These are phyloP conservation scores for Penstemon eatonii DNA, from an alignment of 257 asterid genomes.

Conservation along the genomic window DNA sequence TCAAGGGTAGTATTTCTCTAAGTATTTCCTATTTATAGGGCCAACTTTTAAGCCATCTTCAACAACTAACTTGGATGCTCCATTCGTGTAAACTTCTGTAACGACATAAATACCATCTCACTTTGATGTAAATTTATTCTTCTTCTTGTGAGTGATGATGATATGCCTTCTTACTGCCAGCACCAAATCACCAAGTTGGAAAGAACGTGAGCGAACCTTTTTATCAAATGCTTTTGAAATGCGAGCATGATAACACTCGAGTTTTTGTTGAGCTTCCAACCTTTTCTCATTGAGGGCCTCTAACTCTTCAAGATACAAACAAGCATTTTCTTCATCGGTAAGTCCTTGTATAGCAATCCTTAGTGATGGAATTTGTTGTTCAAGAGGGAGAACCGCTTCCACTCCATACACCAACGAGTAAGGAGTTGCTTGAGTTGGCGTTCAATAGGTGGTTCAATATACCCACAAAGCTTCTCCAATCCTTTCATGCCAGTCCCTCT, in stretches of 20 bases:
- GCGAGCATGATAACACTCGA: too few relatives aligned
- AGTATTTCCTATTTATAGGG: background rate
- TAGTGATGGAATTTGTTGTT: too few relatives aligned
- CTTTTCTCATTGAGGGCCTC: too few relatives aligned
- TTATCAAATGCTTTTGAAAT: too few relatives aligned
- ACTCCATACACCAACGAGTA: background rate
- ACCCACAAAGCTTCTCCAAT: background rate
- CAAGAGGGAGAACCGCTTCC: too few relatives aligned
- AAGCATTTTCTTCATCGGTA: too few relatives aligned
- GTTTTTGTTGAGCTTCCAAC: too few relatives aligned
- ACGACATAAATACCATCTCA: slow-evolving; percentile 13
- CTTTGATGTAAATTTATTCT: background rate
- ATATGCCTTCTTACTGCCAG: background rate
- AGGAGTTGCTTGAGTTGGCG: background rate
- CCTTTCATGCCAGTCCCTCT: background rate
- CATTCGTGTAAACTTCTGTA: slow-evolving; percentile 1
- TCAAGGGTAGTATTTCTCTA: too few relatives aligned
- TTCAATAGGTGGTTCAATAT: background rate
- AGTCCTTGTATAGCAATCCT: too few relatives aligned
- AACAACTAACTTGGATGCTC: background rate
- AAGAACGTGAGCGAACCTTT: too few relatives aligned
- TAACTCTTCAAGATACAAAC: too few relatives aligned
- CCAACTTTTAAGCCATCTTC: background rate
- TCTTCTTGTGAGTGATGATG: background rate
- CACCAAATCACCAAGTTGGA: too few relatives aligned